Percentiles rank a stretch among this genome's conserved stretches.
Conservation (phyloP, 139 green algal genomes). For the Picochlorum sp. region DNA sequence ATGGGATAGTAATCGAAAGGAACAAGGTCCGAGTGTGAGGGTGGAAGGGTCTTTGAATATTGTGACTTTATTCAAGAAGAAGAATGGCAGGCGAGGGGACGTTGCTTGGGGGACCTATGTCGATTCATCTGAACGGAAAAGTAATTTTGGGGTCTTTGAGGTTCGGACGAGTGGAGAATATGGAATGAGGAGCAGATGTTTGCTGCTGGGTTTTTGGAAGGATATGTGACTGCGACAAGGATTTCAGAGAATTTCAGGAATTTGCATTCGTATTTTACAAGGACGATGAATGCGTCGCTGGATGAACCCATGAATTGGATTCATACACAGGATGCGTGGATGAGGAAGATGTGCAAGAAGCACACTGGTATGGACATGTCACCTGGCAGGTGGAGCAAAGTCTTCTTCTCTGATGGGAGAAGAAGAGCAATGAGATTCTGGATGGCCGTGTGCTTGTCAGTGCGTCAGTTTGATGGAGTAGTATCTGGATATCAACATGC, state of each 20-base stretch:
- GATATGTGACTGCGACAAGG: constrained; percentile 43
- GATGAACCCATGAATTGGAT: constrained; percentile 32
- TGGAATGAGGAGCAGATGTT: constrained; percentile 18
- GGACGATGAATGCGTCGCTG: constrained; percentile 33
- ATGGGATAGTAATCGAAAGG: too few species aligned
- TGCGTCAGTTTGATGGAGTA: constrained; percentile 56
- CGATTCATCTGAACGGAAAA: constrained; percentile 30
- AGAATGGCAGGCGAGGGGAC: background rate
- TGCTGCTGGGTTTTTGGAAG: constrained; percentile 54
- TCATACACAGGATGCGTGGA: constrained; percentile 42
- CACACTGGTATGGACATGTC: background rate
- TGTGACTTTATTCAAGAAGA: background rate
- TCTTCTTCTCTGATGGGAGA: background rate
- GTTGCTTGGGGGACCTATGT: constrained; percentile 36
- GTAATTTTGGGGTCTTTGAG: constrained; percentile 53
- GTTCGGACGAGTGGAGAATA: constrained; percentile 16
- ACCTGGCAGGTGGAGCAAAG: background rate
- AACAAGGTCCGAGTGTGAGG: too few species aligned
- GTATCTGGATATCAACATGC: constrained; percentile 41
- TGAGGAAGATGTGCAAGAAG: constrained; percentile 12
- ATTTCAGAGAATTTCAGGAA: constrained; percentile 53
- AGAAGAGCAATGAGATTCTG: constrained; percentile 22
- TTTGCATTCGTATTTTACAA: constrained; percentile 28
- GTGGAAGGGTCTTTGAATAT: background rate
- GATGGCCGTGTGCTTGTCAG: constrained; percentile 31